A percentile compares a stretch with the other conserved stretches of the same genome.
phyloP scores from a whole-genome alignment of 2,329 filamentous ascomycete genomes.

The Amphichorda felina region DNA sequence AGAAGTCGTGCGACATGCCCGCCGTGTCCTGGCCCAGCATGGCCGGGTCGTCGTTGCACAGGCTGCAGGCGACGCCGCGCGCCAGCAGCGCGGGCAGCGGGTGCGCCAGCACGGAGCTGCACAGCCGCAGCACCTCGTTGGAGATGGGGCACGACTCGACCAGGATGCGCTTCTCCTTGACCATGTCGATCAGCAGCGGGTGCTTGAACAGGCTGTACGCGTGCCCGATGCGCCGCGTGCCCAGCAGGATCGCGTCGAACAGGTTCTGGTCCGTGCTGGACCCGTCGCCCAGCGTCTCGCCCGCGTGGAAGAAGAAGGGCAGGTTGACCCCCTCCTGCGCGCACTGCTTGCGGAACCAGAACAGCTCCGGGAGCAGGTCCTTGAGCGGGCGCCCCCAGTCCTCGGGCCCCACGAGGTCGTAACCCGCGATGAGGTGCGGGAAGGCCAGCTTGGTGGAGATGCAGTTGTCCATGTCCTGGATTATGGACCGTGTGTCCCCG shows the following conservation, averaged over 20 bases:
- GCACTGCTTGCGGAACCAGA: slow-evolving; percentile 89
- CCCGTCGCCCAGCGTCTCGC: slow-evolving; percentile 70
- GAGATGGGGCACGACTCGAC: slow-evolving; percentile 86
- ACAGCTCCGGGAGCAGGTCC: slow-evolving; percentile 71
- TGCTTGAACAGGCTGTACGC: slow-evolving; percentile 86
- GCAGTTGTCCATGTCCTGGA: slow-evolving; percentile 79
- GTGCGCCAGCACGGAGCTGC: slow-evolving; percentile 64
- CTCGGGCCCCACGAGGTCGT: slow-evolving; percentile 84
- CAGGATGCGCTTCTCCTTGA: slow-evolving; percentile 79
- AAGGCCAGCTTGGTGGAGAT: slow-evolving; percentile 70
- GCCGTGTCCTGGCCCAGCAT: slow-evolving; percentile 74
- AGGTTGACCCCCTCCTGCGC: slow-evolving; percentile 66
- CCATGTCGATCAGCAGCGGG: slow-evolving; percentile 75
- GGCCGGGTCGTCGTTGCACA: slow-evolving; percentile 86
- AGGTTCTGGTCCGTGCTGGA: slow-evolving; percentile 68
- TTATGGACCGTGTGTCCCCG: slow-evolving; percentile 50
- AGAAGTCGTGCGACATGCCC: slow-evolving; percentile 86
- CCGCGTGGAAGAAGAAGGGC: slow-evolving; percentile 93
- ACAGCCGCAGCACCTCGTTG: slow-evolving; percentile 76
- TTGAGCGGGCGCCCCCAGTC: slow-evolving; percentile 64
- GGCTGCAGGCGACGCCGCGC: slow-evolving; percentile 68
- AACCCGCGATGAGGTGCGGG: slow-evolving; percentile 72
- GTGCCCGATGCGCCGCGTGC: slow-evolving; percentile 81
- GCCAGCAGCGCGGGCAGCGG: slow-evolving; percentile 75
- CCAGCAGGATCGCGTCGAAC: slow-evolving; percentile 79